Evolutionary conservation across 1,284 basidiomycete genomes (phyloP), one percentile per base, ranked within the genome.

Genomic region (Naganishia sp.): DNA sequence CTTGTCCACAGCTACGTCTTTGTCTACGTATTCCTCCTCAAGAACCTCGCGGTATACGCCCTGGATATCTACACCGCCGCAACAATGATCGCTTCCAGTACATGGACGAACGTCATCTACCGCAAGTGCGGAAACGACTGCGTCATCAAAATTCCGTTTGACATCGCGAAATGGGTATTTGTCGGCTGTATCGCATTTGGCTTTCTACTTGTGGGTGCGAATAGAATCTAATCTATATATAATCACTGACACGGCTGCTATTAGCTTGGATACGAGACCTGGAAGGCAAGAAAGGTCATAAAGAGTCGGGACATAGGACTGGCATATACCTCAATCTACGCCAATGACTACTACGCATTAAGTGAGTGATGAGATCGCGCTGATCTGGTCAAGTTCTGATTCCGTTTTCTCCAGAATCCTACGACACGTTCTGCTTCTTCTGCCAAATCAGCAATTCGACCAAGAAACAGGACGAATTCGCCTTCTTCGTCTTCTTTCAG

Each of bases 401-500:
- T 39, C 10, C 36, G 9, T 11, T 44, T 21, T 43, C 21, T 18
- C 44, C 45, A 90, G 91, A 90, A 65, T 92, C 90, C 54, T 99
- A 98, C 78, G 89, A 96, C 78, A 91, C 96, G 79, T 98, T 96
- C 77, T 98, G 95, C 80, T 94, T 99, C 83, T 99, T 98, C 79
- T 88, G 90, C 72, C 93, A 96, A 74, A 97, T 99, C 81, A 89
- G 89, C 75, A 89, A 91, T 75, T 97, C 94, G 42, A 95, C 92
- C 39, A 97, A 96, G 85, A 88, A 88, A 73, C 94, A 90, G 79
- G 95, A 99, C 79, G 92, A 96, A 75, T 92, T 98, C 79, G 93
- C 94, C 55, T 98, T 99, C 85, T 99, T 97, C 80, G 87, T 98
- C 78, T 99, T 98, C 86, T 99, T 99, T 82, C 90, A 90, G 1